Conservation (phyloP, 257 asterid species). For the Solanum peruvianum region DNA sequence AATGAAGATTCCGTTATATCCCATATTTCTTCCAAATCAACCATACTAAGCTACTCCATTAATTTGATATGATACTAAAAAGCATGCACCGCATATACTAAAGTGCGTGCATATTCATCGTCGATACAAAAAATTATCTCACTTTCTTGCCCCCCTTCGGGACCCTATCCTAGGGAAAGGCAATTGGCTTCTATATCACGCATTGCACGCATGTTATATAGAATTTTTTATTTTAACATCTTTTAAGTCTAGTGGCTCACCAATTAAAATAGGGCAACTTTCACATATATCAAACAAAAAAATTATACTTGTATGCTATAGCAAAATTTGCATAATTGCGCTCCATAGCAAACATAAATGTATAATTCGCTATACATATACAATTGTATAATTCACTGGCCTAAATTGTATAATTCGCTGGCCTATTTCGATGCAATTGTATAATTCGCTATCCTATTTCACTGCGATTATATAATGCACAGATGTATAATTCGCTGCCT, state of each 20-base stretch:
- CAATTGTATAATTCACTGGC: too few species aligned
- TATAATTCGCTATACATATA: too few species aligned
- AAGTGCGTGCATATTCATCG: conserved; percentile 43
- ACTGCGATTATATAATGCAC: too few species aligned
- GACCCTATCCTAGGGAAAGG: not conserved
- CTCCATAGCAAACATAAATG: too few species aligned
- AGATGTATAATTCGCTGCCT: too few species aligned
- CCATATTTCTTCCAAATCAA: not conserved
- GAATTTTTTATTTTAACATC: too few species aligned
- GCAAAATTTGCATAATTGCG: too few species aligned
- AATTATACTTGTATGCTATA: too few species aligned
- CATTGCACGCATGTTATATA: not conserved
- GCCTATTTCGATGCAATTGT: too few species aligned
- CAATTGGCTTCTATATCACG: not conserved
- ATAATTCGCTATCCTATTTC: too few species aligned
- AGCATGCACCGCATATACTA: not conserved
- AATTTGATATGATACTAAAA: not conserved
- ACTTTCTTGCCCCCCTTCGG: not conserved
- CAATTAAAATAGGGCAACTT: not conserved
- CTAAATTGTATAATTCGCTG: too few species aligned
- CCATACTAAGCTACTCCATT: not conserved
- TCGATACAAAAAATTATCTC: not conserved
- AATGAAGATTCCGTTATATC: not conserved
- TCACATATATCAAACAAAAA: too few species aligned
- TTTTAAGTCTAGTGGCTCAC: not conserved